Base-by-base conservation (phyloP, 805 yeast species). In the Pichia thaimueangensis region DNA sequence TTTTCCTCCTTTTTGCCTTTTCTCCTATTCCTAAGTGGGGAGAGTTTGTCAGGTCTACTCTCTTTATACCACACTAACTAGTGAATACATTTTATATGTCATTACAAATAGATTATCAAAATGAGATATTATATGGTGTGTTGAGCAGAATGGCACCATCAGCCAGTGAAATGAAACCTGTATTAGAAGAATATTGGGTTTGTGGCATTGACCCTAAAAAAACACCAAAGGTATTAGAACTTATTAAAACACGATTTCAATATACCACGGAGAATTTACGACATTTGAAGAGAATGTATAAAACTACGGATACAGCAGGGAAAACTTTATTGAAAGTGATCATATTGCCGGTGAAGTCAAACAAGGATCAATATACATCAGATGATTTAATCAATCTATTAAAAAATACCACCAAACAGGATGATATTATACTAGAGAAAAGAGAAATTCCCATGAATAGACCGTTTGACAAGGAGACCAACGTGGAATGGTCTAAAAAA, bases 391-490 rank as follows among this genome's bases (percentile, higher is more conserved):
- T 50, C 1, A 48, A 5, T 11, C 15, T 22, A 10, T 17, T 35
- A 6, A 16, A 40, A 6, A 35, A 41, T 3, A 32, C 34, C 5
- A 36, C 41, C 2, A 30, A 39, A 10, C 20, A 41, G 12, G 28
- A 23, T 1, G 24, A 47, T 1, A 16, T 45, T 9, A 11, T 16
- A 12, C 20, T 62, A 6, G 53, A 46, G 9, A 31, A 49, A 21
- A 46, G 56, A 2, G 44, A 61, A 4, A 75, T 86, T 1, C 93
- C 97, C 0, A 54, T 54, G 21, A 69, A 68, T 43, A 71, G 74
- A n/a, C 95, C 97, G 0, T 68, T 73, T 5, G 78, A 86, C 4
- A 84, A 81, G 50, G 87, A 81, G n/a, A 59, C 77, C 13, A 73
- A 82, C 19, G 45, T 61, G 1, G 65, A 67, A 32, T 89, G 96